These are phyloP conservation scores for Aspergillus thermomutatus DNA, from an alignment of 2,329 filamentous ascomycete genomes.

Conservation along the genomic window DNA sequence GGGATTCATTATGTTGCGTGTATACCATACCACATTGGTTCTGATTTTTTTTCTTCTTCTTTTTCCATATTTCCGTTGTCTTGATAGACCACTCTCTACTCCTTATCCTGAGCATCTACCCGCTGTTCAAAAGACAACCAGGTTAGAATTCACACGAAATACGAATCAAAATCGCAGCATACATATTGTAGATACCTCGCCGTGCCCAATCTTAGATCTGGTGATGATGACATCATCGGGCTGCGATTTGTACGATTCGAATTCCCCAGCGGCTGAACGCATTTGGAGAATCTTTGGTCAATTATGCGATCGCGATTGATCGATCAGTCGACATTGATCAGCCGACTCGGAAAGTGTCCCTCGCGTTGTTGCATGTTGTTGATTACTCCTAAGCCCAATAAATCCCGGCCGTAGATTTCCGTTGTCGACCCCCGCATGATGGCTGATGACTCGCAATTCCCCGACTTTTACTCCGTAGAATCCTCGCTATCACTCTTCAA, in stretches of 20 bases:
- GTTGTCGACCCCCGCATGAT: background rate
- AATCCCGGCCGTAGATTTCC: background rate
- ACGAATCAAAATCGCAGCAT: background rate
- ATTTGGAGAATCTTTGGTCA: background rate
- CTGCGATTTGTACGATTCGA: background rate
- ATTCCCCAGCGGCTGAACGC: background rate
- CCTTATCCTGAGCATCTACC: background rate
- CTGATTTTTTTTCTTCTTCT: constrained; percentile 6
- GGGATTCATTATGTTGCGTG: constrained; percentile 4
- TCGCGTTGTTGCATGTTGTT: background rate
- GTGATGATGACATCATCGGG: background rate
- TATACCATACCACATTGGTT: constrained; percentile 16
- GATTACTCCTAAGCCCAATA: background rate
- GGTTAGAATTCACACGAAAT: background rate
- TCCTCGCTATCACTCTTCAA: too few relatives aligned
- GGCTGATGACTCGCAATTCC: background rate
- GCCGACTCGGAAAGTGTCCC: background rate
- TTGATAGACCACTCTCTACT: constrained; percentile 17
- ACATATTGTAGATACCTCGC: background rate
- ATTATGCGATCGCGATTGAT: background rate
- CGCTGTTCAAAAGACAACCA: background rate
- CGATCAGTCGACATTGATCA: background rate
- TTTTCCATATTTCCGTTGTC: constrained; percentile 3
- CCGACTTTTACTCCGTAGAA: background rate
- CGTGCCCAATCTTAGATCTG: background rate